Evolutionary conservation across 768 basidiomycete species (phyloP), one percentile per base, ranked within the genome.

Genomic region (Sistotremastrum niveocremeum): DNA sequence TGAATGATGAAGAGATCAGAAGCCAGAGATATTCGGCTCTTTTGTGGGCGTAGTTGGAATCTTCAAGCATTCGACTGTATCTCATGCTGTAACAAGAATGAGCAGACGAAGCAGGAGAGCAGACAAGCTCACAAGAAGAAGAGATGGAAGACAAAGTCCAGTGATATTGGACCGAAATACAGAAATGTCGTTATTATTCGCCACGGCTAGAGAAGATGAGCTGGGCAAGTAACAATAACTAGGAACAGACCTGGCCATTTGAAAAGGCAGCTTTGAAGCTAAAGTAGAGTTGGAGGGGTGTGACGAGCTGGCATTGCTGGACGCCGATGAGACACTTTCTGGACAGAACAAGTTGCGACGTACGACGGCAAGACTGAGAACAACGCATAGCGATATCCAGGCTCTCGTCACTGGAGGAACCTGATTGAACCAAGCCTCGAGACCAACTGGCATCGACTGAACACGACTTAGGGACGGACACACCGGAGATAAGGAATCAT

Each of bases 21-120:
- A 98, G 71, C 89, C 90, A 97, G 57, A 94, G 83, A 62, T 95
- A 99, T 60, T 98, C 94, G 20, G 93, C 94, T 61, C 73, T 81
- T 45, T 73, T 74, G 54, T 90, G 90, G 37, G 86, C 81, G 60
- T 94, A 99, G 2, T 89, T 89, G 9, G 89, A 93, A 63, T 98
- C 93, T 63, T 99, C 95, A 3, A 99, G 68, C 82, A 97, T 86
- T 39, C 93, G 74, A 52, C 89, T 91, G 58, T 98, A 98, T 44
- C 95, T 72, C 91, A 97, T 94, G 61, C 93, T 95, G 57, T 30
- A 30, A n/a, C 35, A 32, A n/a, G 7, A 31, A 35, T 11, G 28
- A 34, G 36, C 44, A 45, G 31, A 12, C 34, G 12, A 11, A 8
- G 5, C 9, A 7, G 20, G 12, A 7, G 11, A n/a, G 10, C 9